Conservation (phyloP, 1,139 yeast genomes). For the Taphrina deformans region DNA sequence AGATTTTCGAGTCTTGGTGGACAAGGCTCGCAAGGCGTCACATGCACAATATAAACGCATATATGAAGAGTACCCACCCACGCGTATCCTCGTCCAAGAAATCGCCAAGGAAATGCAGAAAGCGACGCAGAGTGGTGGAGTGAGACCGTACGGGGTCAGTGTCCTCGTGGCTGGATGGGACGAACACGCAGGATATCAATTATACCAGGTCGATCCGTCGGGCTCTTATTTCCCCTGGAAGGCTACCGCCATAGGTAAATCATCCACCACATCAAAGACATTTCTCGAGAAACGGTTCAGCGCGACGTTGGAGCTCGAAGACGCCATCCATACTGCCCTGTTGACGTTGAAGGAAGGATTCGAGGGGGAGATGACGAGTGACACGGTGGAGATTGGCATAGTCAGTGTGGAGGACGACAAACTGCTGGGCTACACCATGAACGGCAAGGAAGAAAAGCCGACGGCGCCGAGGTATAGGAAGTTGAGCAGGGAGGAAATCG, state of each 20-base stretch:
- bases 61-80: conserved; percentile 96
- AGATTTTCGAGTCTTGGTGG: conserved; percentile 91
- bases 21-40: conserved; percentile 87
- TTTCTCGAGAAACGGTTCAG: conserved; percentile 98
- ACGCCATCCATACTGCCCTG: conserved; percentile 94
- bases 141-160: conserved; percentile 96
- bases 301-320: conserved; percentile 93
- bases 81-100: conserved; percentile 88
- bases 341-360: conserved; percentile 93
- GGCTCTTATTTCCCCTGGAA: conserved; percentile 99
- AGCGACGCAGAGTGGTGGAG: conserved; percentile 97
- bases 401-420: conserved; percentile 45
- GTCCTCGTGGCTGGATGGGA: conserved; percentile 92
- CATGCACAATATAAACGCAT: conserved; percentile 90
- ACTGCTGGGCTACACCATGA: conserved; percentile 22
- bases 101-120: conserved; percentile 97
- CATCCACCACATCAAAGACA: conserved; percentile 90
- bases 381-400: conserved; percentile 88
- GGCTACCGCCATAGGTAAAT: conserved; percentile 98
- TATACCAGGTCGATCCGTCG: conserved; percentile 97
- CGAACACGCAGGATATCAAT: conserved; percentile 59
- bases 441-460: conserved; percentile 62
- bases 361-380: conserved; percentile 97
- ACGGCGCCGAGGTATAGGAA: conserved; percentile 89
- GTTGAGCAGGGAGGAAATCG: conserved; percentile 83